phyloP scores from a whole-genome alignment of 306 rosid species.

The Casuarina equisetifolia region DNA sequence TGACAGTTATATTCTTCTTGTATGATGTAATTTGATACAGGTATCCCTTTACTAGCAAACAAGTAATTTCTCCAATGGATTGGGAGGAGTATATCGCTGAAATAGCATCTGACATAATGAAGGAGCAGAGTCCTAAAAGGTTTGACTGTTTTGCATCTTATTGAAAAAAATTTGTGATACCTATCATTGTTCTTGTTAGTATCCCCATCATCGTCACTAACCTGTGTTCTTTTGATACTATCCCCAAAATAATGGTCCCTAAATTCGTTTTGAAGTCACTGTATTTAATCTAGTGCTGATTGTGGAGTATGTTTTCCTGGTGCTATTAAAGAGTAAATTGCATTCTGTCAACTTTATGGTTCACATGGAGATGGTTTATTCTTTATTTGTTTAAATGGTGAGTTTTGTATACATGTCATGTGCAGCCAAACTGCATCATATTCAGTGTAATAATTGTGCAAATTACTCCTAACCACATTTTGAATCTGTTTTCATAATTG shows the following conservation, averaged over 20 bases:
- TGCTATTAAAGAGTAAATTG: neutral
- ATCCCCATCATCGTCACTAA: neutral
- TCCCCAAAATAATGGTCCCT: neutral
- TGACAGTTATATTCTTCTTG: slow-evolving; percentile 25
- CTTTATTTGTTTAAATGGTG: neutral
- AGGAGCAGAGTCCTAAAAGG: slow-evolving; percentile 98
- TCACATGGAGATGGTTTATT: neutral
- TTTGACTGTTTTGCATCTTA: slow-evolving; percentile 22
- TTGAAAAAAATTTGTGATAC: slow-evolving; percentile 8
- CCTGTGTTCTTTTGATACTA: neutral
- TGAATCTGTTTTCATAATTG: neutral
- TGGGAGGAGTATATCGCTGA: slow-evolving; percentile 94
- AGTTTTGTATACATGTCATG: neutral
- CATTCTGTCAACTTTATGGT: neutral
- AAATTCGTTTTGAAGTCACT: neutral
- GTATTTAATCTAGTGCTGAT: neutral
- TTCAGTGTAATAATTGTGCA: neutral
- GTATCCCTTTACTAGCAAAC: slow-evolving; percentile 81
- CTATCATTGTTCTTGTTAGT: neutral
- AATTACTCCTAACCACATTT: neutral
- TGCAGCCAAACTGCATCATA: neutral
- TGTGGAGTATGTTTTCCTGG: neutral
- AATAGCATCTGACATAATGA: slow-evolving; percentile 92
- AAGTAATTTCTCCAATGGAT: slow-evolving; percentile 81
- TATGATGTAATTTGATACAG: slow-evolving; percentile 41